phyloP scores from a whole-genome alignment of 164 flowering plant species.

The Echeveria elegans region DNA sequence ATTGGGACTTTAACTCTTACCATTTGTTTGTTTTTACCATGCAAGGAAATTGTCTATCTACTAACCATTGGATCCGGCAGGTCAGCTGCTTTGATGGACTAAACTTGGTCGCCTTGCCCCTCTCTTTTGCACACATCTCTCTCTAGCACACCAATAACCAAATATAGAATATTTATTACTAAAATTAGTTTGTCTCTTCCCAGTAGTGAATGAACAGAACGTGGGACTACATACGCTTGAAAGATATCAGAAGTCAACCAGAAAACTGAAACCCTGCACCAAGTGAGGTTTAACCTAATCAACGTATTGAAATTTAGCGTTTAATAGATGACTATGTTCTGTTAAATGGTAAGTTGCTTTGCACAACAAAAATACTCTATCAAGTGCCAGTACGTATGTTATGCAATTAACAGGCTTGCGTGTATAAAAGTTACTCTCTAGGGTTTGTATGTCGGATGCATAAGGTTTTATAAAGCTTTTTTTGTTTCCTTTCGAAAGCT shows the following conservation, averaged over 20 bases:
- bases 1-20: conserved; percentile 5
- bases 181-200: neutral
- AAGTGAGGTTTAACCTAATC: neutral
- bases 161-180: neutral
- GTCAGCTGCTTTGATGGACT: conserved; percentile 11
- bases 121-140: neutral
- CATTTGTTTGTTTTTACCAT: conserved; percentile 2
- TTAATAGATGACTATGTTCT: neutral
- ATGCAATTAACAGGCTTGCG: neutral
- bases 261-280: neutral
- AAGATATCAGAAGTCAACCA: neutral
- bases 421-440: neutral
- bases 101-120: conserved; percentile 11
- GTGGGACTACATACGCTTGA: neutral
- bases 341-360: too few species aligned
- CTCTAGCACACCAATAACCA: conserved; percentile 3
- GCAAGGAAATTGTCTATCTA: neutral
- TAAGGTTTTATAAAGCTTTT: too few species aligned
- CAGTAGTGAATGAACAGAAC: neutral
- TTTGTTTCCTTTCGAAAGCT: too few species aligned
- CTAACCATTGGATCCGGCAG: conserved; percentile 8
- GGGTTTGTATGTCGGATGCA: too few species aligned
- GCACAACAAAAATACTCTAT: neutral
- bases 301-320: neutral
- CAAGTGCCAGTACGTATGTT: neutral